Conservation (phyloP, 768 basidiomycete genomes). For the Termitomyces bulborhizus region DNA sequence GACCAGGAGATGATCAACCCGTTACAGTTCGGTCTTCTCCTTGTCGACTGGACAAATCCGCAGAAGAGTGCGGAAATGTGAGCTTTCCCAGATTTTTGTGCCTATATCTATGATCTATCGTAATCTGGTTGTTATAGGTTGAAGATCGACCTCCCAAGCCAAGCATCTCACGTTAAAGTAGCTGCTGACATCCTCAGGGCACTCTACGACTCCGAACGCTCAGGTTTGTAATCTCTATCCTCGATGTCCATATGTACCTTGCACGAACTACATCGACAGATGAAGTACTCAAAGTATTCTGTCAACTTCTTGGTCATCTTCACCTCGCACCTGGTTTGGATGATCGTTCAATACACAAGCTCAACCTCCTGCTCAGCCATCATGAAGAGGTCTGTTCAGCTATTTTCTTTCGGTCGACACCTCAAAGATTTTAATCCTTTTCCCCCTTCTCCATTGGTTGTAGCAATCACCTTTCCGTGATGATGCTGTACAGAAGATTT, state of each 20-base stretch:
- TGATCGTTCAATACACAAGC: constrained; percentile 33
- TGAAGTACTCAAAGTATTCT: constrained; percentile 57
- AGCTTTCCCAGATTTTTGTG: constrained; percentile 8
- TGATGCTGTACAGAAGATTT: constrained; percentile 42
- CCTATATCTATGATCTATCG: not conserved
- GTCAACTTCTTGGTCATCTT: constrained; percentile 58
- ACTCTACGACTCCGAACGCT: constrained; percentile 40
- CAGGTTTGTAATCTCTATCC: constrained; percentile 25
- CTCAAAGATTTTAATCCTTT: not conserved
- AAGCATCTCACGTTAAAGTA: constrained; percentile 48
- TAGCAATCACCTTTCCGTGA: constrained; percentile 60
- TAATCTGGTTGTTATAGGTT: not conserved
- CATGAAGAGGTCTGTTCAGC: constrained; percentile 37
- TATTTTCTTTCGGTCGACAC: not conserved
- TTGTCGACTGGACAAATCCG: constrained; percentile 88
- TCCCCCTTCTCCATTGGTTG: not conserved
- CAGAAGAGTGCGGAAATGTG: constrained; percentile 53
- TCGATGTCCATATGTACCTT: not conserved
- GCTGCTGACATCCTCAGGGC: constrained; percentile 48
- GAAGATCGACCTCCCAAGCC: constrained; percentile 12
- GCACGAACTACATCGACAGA: constrained; percentile 26
- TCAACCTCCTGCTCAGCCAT: constrained; percentile 43
- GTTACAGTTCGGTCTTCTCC: constrained; percentile 68
- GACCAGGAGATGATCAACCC: constrained; percentile 70
- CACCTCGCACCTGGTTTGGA: constrained; percentile 37